phyloP scores from a whole-genome alignment of 805 yeast species.

The Yarrowia porcina region DNA sequence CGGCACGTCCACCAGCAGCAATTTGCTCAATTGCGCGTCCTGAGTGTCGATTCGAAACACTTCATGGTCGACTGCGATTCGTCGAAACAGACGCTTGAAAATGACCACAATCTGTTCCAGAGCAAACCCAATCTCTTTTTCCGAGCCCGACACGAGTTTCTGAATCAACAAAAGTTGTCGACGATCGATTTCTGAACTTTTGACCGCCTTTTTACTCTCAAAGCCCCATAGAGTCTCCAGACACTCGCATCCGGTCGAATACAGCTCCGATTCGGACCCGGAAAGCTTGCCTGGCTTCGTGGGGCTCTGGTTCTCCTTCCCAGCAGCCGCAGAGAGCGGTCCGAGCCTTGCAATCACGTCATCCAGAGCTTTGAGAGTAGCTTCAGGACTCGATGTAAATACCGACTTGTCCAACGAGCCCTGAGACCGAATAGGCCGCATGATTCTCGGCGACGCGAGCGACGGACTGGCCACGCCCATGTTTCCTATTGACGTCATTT shows the following conservation, averaged over 20 bases:
- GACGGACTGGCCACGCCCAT: not conserved
- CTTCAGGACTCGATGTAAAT: not conserved
- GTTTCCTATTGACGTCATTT: not conserved
- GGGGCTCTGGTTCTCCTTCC: conserved; percentile 22
- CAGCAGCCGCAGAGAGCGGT: not conserved
- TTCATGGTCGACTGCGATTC: conserved; percentile 9
- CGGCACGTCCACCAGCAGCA: conserved; percentile 11
- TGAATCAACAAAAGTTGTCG: conserved; percentile 2
- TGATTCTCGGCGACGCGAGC: not conserved
- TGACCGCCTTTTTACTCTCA: conserved; percentile 8
- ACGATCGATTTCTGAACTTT: conserved; percentile 13
- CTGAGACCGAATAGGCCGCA: not conserved
- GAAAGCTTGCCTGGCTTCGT: not conserved
- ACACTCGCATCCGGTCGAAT: not conserved
- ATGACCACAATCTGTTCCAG: conserved; percentile 15
- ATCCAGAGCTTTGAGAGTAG: not conserved
- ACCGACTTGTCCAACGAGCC: not conserved
- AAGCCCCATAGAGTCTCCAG: conserved; percentile 7
- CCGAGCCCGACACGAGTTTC: conserved; percentile 11
- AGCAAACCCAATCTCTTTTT: not conserved
- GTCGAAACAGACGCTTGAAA: not conserved
- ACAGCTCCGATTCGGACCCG: conserved; percentile 7
- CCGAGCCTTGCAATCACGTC: conserved; percentile 7
- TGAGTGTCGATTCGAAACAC: not conserved
- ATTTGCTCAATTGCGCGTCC: not conserved